Conservation (phyloP, 148 eudicot genomes). For the Rhododendron williamsianum region DNA sequence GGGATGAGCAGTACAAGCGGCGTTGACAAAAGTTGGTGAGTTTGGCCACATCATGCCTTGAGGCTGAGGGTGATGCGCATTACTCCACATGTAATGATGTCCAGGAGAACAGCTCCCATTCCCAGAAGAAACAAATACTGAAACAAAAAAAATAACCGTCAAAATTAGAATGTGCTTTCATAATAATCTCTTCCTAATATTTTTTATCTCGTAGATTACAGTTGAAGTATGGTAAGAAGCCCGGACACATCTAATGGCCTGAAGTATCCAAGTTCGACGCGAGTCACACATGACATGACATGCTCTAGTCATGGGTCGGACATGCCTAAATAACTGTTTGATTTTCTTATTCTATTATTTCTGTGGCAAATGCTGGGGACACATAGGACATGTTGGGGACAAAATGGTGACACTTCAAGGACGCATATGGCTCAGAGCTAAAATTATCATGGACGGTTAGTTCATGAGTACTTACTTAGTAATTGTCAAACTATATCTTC, state of each 20-base stretch:
- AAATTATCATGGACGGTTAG: neutral
- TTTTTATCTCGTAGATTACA: neutral
- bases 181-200: neutral
- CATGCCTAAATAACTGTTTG: neutral
- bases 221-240: neutral
- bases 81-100: slow-evolving; percentile 61
- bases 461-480: neutral
- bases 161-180: neutral
- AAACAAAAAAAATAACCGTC: neutral
- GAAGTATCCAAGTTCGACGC: neutral
- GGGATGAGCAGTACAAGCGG: slow-evolving; percentile 38
- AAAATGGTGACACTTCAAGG: neutral
- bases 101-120: slow-evolving; percentile 49
- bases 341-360: neutral
- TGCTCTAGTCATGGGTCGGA: neutral
- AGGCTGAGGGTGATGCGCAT: slow-evolving; percentile 38
- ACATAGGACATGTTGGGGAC: neutral
- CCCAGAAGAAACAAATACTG: slow-evolving; percentile 55
- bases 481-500: neutral
- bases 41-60: slow-evolving; percentile 54
- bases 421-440: neutral
- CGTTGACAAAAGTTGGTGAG: slow-evolving; percentile 51
- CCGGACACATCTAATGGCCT: neutral
- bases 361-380: slow-evolving; percentile 1
- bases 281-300: neutral